These are phyloP conservation scores for Quercus tomentella DNA, from an alignment of 331 rosid species.

Conservation along the genomic window DNA sequence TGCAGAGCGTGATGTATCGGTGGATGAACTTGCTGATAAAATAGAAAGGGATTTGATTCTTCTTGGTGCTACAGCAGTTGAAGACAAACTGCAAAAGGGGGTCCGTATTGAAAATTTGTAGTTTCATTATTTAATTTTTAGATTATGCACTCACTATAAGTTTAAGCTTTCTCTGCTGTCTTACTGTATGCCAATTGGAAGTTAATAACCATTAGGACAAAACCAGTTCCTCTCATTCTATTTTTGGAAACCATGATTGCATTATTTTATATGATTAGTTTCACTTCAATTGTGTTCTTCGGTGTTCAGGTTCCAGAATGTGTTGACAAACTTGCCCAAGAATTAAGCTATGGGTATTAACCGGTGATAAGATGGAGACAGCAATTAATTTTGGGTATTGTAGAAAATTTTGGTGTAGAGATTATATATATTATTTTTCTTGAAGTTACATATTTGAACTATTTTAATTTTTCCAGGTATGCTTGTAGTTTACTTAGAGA, in stretches of 20 bases:
- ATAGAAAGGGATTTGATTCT: conserved; percentile 67
- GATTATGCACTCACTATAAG: not conserved
- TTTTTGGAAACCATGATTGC: not conserved
- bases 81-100: conserved; percentile 87
- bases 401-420: not conserved
- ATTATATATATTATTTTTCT: not conserved
- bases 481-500: conserved; percentile 81
- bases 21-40: conserved; percentile 54
- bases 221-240: not conserved
- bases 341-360: conserved; percentile 87
- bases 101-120: conserved; percentile 30
- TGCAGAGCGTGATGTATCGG: conserved; percentile 43
- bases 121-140: not conserved
- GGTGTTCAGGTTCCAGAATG: conserved; percentile 77
- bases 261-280: conserved; percentile 2
- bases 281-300: conserved; percentile 6
- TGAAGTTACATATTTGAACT: conserved; percentile 4
- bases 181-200: conserved; percentile 2
- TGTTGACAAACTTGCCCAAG: conserved; percentile 57
- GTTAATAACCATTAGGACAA: not conserved
- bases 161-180: not conserved
- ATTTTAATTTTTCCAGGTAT: conserved; percentile 41
- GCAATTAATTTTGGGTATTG: conserved; percentile 83
- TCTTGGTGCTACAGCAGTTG: conserved; percentile 88
- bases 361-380: conserved; percentile 97